Base-by-base conservation (phyloP, 2,329 filamentous ascomycete genomes). In the Pochonia chlamydosporia region DNA sequence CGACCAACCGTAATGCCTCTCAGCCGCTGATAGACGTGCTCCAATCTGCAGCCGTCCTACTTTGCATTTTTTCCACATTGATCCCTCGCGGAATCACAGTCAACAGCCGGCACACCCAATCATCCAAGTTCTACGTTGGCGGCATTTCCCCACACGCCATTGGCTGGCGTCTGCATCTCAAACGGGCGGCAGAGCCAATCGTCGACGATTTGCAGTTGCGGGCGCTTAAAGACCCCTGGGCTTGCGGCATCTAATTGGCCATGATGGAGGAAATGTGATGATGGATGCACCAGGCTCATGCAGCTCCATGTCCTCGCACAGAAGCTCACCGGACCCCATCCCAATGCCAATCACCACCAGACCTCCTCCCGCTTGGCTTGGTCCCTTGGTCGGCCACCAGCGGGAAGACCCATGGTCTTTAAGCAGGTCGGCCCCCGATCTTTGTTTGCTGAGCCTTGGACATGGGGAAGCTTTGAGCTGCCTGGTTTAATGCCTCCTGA, bases 171-270 rank as follows among this genome's bases (percentile, higher is more conserved):
- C 35, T 48, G 51, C 46, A 47, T 48, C 25, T 39, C 49, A 53
- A 54, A 39, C 53, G 50, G 48, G 50, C 46, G 33, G 13, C 23
- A 24, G 25, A 50, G 43, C 62, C 62, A 65, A 64, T 64, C 50
- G 54, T 43, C 48, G 46, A 40, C 45, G 47, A 44, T 50, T 41
- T 49, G 52, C 48, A 51, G 53, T 57, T 56, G 53, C 51, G 56
- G 61, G 63, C 63, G 63, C 63, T 65, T 65, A 65, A 53, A 55
- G 50, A 42, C 48, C 44, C 53, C 52, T 42, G 43, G 48, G 41
- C 26, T 43, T 33, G 28, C 43, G 24, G 42, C 46, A 47, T 56
- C 43, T 55, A 36, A 65, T 65, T 65, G 62, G 62, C 48, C 44
- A 24, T 39, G 39, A 45, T 37, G 37, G 24, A n/a, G n/a, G n/a